Conservation (phyloP, 1,284 basidiomycete genomes). For the Fomitopsis pinicola region DNA sequence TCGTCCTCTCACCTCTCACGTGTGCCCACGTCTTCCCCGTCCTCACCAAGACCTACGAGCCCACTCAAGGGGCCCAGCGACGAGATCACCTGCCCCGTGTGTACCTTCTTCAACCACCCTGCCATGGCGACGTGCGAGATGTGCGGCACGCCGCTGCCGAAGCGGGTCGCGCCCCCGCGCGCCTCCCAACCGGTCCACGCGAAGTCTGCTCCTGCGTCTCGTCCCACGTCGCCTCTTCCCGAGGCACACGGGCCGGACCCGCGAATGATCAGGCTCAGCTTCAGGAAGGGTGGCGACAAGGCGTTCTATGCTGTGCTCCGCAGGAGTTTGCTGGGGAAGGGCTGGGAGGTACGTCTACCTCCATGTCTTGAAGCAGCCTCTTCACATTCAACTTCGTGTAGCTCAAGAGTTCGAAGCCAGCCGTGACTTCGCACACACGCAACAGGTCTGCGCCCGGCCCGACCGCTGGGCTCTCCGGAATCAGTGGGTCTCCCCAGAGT, state of each 20-base stretch:
- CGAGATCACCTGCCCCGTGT: slow-evolving; percentile 72
- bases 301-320: slow-evolving; percentile 80
- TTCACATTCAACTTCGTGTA: not conserved
- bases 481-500: slow-evolving; percentile 37
- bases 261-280: slow-evolving; percentile 72
- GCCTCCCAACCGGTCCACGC: slow-evolving; percentile 25
- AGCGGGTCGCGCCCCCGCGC: slow-evolving; percentile 24
- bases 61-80: slow-evolving; percentile 7
- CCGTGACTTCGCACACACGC: not conserved
- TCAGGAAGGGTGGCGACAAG: slow-evolving; percentile 89
- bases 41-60: slow-evolving; percentile 16
- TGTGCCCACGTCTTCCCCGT: slow-evolving; percentile 21
- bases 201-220: slow-evolving; percentile 60
- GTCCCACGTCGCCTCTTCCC: slow-evolving; percentile 47
- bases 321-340: slow-evolving; percentile 69
- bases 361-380: not conserved
- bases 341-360: slow-evolving; percentile 67
- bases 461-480: slow-evolving; percentile 38
- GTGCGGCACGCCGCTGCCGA: slow-evolving; percentile 67
- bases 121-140: slow-evolving; percentile 82
- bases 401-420: not conserved
- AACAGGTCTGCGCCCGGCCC: slow-evolving; percentile 8
- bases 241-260: slow-evolving; percentile 18
- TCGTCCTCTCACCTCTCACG: slow-evolving; percentile 23
- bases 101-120: slow-evolving; percentile 90